Evolutionary conservation across 495 filamentous ascomycete species (phyloP), one percentile per base, ranked within the genome.

Genomic region (Tetracladium setigerum): DNA sequence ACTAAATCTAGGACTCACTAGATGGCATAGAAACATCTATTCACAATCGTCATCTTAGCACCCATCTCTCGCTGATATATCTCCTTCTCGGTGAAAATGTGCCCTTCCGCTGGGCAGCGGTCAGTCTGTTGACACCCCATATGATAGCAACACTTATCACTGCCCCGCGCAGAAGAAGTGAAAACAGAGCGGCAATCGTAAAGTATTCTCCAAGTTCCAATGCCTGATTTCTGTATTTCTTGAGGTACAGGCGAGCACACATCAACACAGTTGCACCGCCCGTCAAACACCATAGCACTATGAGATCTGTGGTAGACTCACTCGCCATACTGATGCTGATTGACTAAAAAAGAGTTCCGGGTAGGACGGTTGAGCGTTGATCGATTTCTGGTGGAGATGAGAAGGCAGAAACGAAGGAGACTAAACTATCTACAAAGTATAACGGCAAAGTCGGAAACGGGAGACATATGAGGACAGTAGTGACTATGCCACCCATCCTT

Each of bases 101-200:
- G 55, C 11, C 46, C 41, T 4, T 22, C 34, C 59, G 49, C 35
- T 47, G 37, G 0, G 31, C 31, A 14, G 38, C 18, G 8, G 60
- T 15, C 46, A 62, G 54, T 32, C 60, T 62, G 44, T 58, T 62
- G 18, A 55, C 61, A 12, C 60, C 60, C 60, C 60, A 62, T 19
- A 56, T 46, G 7, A 62, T 35, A 39, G 58, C 49, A 19, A 62
- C 58, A 44, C 58, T 55, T 41, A 61, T 56, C 32, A 62, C 46
- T n/a, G 57, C 46, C 33, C 55, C 44, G 15, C 60, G 52, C 11
- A 50, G 37, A 0, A 62, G 35, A 3, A 46, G 49, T 41, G 55
- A 61, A 42, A 56, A 43, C 36, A 56, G 50, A 8, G 58, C 58
- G 1, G 44, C 53, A 30, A 61, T 52, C 14, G 58, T 50, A 12